These are phyloP conservation scores for Ocimum tenuiflorum DNA, from an alignment of 257 asterid genomes.

Conservation along the genomic window DNA sequence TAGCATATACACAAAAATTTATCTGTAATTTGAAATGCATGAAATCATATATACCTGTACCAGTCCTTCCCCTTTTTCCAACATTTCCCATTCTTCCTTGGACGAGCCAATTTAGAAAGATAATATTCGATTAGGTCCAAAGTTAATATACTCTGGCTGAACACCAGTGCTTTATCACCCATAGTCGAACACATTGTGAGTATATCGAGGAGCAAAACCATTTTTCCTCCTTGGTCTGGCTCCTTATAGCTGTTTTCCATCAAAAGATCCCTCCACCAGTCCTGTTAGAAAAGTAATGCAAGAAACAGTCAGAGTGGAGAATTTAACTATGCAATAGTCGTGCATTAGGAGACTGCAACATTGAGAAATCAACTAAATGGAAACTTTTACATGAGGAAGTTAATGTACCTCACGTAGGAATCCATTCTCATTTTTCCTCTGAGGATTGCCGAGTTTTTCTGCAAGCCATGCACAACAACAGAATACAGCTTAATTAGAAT, in stretches of 20 bases:
- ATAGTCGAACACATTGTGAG: conserved; percentile 69
- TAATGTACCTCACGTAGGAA: conserved; percentile 62
- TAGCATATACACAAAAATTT: neutral
- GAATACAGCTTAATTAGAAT: conserved; percentile 5
- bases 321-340: neutral
- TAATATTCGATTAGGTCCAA: conserved; percentile 79
- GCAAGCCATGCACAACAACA: conserved; percentile 24
- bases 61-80: conserved; percentile 97
- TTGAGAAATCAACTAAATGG: conserved; percentile 12
- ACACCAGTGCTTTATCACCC: conserved; percentile 91
- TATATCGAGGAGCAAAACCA: conserved; percentile 87
- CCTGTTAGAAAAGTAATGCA: conserved; percentile 37
- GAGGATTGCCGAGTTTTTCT: conserved; percentile 61
- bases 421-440: conserved; percentile 49
- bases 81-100: conserved; percentile 59
- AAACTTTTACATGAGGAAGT: conserved; percentile 8
- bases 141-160: conserved; percentile 85
- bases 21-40: conserved; percentile 8
- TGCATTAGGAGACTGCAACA: neutral
- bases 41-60: conserved; percentile 63
- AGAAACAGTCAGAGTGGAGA: conserved; percentile 12
- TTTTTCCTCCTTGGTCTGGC: conserved; percentile 80
- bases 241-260: conserved; percentile 57
- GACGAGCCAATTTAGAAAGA: conserved; percentile 71
- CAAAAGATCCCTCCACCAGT: conserved; percentile 95